These are phyloP conservation scores for Xylaria arbuscula DNA, from an alignment of 2,329 filamentous ascomycete genomes.

Conservation along the genomic window DNA sequence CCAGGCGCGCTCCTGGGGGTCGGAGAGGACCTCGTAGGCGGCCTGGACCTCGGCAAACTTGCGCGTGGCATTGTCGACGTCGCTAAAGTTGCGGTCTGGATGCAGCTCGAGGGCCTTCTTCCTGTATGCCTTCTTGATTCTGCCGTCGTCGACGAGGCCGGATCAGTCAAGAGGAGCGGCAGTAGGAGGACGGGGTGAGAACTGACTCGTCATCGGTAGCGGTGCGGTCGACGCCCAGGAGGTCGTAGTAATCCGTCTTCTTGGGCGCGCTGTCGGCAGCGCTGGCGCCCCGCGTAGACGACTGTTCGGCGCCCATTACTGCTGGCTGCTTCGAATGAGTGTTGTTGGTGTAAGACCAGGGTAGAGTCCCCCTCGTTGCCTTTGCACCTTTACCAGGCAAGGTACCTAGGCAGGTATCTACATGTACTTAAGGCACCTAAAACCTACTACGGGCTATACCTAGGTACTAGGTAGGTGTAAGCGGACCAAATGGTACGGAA, in stretches of 20 bases:
- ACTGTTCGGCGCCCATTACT: conserved; percentile 67
- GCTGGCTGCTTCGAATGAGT: not conserved
- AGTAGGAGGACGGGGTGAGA: not conserved
- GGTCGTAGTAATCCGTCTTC: conserved; percentile 87
- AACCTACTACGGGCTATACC: no score
- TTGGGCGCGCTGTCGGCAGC: conserved; percentile 46
- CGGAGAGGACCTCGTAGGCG: conserved; percentile 95
- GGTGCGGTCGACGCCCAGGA: conserved; percentile 77
- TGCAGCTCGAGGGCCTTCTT: conserved; percentile 92
- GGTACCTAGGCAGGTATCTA: no score
- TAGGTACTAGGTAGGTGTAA: no score
- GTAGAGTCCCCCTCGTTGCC: no score
- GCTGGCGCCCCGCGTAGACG: conserved; percentile 54
- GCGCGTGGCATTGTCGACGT: conserved; percentile 83
- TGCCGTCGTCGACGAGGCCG: conserved; percentile 56
- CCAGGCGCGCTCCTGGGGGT: conserved; percentile 95
- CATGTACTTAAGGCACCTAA: no score
- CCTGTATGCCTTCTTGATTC: conserved; percentile 91
- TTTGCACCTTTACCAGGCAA: no score
- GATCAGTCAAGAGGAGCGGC: conserved; percentile 15
- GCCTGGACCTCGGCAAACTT: conserved; percentile 92
- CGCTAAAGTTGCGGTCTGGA: conserved; percentile 90
- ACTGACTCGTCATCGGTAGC: conserved; percentile 83
- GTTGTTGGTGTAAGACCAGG: no score
- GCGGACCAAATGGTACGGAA: no score